phyloP scores from a whole-genome alignment of 805 yeast genomes.

The Starmerella khaoyaiensis region DNA sequence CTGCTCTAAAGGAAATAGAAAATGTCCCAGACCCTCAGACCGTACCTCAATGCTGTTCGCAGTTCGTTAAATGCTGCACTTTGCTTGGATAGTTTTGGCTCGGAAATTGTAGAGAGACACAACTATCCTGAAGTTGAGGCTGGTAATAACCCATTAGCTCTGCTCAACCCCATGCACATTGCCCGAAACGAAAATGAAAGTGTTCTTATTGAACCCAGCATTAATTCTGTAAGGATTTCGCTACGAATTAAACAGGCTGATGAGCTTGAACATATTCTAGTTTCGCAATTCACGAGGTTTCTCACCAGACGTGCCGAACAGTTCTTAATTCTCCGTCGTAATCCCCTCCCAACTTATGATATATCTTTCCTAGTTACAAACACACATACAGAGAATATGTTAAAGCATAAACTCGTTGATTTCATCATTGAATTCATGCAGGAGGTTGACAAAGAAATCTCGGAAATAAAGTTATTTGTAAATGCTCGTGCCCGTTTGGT shows the following conservation, averaged over 20 bases:
- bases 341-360: constrained; percentile 81
- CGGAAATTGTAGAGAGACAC: constrained; percentile 93
- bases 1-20: constrained; percentile 3
- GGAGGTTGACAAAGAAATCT: constrained; percentile 95
- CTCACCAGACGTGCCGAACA: constrained; percentile 92
- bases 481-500: constrained; percentile 96
- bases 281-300: constrained; percentile 87
- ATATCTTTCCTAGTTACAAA: constrained; percentile 88
- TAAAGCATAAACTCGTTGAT: constrained; percentile 88
- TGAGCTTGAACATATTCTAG: constrained; percentile 88
- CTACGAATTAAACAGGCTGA: constrained; percentile 94
- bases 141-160: constrained; percentile 63
- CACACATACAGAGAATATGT: constrained; percentile 89
- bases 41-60: constrained; percentile 88
- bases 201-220: constrained; percentile 84
- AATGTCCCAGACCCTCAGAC: constrained; percentile 92
- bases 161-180: constrained; percentile 77
- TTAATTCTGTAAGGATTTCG: constrained; percentile 82
- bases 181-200: constrained; percentile 89
- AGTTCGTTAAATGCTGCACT: constrained; percentile 86
- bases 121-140: constrained; percentile 94
- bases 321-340: constrained; percentile 81
- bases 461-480: constrained; percentile 93
- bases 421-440: constrained; percentile 98
- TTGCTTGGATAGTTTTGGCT: constrained; percentile 84